Evolutionary conservation across 2,329 filamentous ascomycete genomes (phyloP), one percentile per base, ranked within the genome.

Genomic region (Nigrograna mackinnonii): DNA sequence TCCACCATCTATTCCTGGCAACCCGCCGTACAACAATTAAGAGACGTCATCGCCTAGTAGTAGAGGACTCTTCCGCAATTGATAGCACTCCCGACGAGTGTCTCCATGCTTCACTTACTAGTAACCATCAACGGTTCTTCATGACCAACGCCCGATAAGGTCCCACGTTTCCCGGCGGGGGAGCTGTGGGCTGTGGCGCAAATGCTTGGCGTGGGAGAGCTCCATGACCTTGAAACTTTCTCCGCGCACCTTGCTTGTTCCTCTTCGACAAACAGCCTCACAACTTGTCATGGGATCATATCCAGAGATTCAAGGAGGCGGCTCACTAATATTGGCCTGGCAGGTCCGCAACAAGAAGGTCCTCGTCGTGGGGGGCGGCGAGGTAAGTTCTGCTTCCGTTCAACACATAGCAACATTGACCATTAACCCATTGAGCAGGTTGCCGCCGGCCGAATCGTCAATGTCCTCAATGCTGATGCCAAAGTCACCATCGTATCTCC

Each of bases 281-380:
- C n/a, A n/a, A n/a, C n/a, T n/a, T n/a, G n/a, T n/a, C n/a, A n/a
- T n/a, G 39, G 62, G 66, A 11, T 66, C 79, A 37, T 96, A 88
- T 63, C 90, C 91, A 43, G 78, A 86, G 50, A 82, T 97, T 20
- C 85, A 96, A 70, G 89, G 90, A 43, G 92, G 92, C 38, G 94
- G 91, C 45, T 97, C 92, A 48, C 75, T 99, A 53, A 94, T 99
- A 50, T 76, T 99, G 39, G 94, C 94, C 64, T 99, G 92, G 91
- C 94, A 97, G 74, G 85, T 96, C 60, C 87, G 84, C 64, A 85
- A 86, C 68, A 96, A 95, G 71, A 83, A 84, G 52, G 86, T 97
- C 13, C 75, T 99, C n/a, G 88, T 99, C 4, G 83, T 99, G 6
- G 94, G 94, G 52, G 94, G 94, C 58, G 94, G 94, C 69, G 92